Evolutionary conservation across 345 rosid genomes (phyloP).

Genomic region (Ceriops decandra): DNA sequence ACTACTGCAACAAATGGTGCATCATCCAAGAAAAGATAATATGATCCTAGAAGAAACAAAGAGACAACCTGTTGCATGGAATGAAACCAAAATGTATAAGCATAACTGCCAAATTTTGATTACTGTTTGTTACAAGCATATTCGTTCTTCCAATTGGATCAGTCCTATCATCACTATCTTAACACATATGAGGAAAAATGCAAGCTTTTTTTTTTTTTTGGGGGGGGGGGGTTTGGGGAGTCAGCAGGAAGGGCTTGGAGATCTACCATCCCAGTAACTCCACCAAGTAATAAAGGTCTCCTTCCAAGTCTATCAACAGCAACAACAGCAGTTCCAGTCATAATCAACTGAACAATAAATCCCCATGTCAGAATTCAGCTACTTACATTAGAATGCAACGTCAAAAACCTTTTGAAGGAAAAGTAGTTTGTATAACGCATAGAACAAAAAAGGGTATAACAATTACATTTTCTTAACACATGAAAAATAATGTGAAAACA

Average conservation of each 20-base stretch:
- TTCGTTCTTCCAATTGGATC: slow-evolving; percentile 8
- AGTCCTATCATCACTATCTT: no score
- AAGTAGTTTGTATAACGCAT: not conserved
- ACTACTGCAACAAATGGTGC: slow-evolving; percentile 63
- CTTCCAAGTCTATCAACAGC: slow-evolving; percentile 89
- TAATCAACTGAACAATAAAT: slow-evolving; percentile 55
- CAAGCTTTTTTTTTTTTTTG: no score
- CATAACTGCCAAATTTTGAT: not conserved
- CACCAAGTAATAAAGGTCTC: slow-evolving; percentile 84
- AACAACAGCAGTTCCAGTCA: slow-evolving; percentile 88
- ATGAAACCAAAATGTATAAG: slow-evolving; percentile 18
- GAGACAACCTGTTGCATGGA: slow-evolving; percentile 59
- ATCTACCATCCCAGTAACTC: slow-evolving; percentile 87
- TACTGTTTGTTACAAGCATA: not conserved
- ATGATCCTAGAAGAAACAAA: slow-evolving; percentile 83
- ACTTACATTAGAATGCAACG: not conserved
- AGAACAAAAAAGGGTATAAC: not conserved
- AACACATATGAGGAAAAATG: no score
- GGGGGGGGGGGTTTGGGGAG: no score
- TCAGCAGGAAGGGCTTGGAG: not conserved
- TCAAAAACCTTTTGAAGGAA: not conserved
- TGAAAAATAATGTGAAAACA: not conserved
- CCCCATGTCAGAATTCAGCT: slow-evolving; percentile 9
- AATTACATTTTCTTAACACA: not conserved
- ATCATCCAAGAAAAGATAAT: slow-evolving; percentile 70